A percentile compares a stretch with the other conserved stretches of the same genome.
These are phyloP conservation scores for Microbotryum saponariae DNA, from an alignment of 1,284 basidiomycete species.

Conservation along the genomic window DNA sequence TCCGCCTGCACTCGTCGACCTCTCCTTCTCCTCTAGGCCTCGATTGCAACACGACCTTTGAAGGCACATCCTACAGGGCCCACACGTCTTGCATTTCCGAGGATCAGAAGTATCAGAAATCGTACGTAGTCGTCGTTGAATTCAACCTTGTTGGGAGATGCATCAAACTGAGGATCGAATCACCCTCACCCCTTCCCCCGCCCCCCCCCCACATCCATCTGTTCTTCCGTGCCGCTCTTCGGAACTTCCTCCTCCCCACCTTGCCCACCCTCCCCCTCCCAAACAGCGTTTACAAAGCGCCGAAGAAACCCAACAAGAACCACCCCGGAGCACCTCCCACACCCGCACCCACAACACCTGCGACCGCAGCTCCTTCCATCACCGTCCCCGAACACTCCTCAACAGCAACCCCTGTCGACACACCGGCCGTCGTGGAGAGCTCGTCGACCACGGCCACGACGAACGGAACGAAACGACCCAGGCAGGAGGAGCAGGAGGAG, in stretches of 20 bases:
- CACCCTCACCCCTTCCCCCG: neutral
- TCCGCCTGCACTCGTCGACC: neutral
- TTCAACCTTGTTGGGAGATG: neutral
- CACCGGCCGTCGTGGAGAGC: neutral
- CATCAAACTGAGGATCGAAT: neutral
- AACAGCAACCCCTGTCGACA: neutral
- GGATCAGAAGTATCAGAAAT: slow-evolving; percentile 84
- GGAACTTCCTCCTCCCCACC: no score
- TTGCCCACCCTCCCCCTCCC: no score
- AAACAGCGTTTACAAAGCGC: slow-evolving; percentile 60
- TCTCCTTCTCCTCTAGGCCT: slow-evolving; percentile 8
- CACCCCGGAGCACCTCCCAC: neutral
- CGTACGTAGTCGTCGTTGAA: slow-evolving; percentile 27
- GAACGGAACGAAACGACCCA: neutral
- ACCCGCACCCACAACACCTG: neutral
- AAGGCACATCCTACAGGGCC: slow-evolving; percentile 32
- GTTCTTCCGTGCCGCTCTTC: neutral
- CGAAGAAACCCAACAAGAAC: slow-evolving; percentile 44
- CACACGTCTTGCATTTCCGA: slow-evolving; percentile 81
- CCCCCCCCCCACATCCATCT: neutral
- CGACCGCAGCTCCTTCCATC: neutral
- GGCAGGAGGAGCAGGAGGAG: neutral
- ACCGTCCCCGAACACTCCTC: neutral
- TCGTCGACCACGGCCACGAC: neutral
- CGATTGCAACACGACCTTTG: slow-evolving; percentile 19